These are phyloP conservation scores for Nitzschia putrida DNA, from an alignment of 108 stramenopile species.

Conservation along the genomic window DNA sequence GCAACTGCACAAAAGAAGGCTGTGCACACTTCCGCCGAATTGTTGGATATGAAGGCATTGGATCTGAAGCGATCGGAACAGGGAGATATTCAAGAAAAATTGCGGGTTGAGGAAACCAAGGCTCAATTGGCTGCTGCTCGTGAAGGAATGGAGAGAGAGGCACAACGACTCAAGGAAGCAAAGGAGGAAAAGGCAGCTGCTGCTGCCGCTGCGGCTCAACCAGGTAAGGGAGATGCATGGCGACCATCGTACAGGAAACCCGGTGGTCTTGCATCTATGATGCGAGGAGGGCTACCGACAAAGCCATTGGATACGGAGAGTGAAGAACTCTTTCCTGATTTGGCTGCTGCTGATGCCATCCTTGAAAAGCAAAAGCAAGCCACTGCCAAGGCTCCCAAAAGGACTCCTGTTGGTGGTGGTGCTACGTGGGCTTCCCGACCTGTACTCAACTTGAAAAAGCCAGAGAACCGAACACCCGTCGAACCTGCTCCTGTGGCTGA, in stretches of 20 bases:
- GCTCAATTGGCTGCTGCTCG: slow-evolving; percentile 74
- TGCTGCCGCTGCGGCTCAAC: slow-evolving; percentile 8
- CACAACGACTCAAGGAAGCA: slow-evolving; percentile 68
- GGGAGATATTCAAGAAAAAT: slow-evolving; percentile 78
- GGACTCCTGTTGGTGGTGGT: slow-evolving; percentile 60
- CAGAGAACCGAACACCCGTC: slow-evolving; percentile 8
- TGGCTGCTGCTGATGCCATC: slow-evolving; percentile 80
- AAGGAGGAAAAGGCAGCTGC: slow-evolving; percentile 66
- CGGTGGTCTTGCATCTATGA: slow-evolving; percentile 24
- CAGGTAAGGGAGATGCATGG: slow-evolving; percentile 50
- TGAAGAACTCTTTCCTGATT: slow-evolving; percentile 84
- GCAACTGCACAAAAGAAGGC: slow-evolving; percentile 35
- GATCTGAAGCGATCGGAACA: slow-evolving; percentile 52
- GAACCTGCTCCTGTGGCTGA: slow-evolving; percentile 7
- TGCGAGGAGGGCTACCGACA: slow-evolving; percentile 17
- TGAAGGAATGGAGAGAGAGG: slow-evolving; percentile 89
- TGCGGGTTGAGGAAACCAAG: slow-evolving; percentile 86
- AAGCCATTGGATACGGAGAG: slow-evolving; percentile 62
- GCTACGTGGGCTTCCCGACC: slow-evolving; percentile 61
- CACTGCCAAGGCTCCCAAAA: slow-evolving; percentile 44
- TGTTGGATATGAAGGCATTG: slow-evolving; percentile 78
- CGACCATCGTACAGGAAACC: slow-evolving; percentile 57
- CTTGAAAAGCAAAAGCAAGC: slow-evolving; percentile 68
- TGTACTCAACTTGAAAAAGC: slow-evolving; percentile 22
- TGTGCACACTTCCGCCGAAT: slow-evolving; percentile 51